Conservation (phyloP, 352 stramenopile genomes). For the Phytophthora sojae region DNA sequence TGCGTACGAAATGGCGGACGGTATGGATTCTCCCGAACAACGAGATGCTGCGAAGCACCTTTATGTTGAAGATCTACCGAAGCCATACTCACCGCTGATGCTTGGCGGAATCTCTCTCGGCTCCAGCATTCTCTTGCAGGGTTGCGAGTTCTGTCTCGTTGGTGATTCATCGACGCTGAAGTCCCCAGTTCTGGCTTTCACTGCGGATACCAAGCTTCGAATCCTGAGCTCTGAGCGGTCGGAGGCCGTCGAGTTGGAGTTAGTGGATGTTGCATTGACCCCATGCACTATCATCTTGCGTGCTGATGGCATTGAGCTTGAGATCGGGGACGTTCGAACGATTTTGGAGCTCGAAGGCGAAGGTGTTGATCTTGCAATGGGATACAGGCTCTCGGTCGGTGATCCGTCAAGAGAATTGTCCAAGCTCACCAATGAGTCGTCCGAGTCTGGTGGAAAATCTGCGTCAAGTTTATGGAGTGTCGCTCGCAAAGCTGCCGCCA, state of each 20-base stretch:
- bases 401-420: conserved; percentile 38
- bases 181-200: conserved; percentile 85
- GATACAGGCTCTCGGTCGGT: conserved; percentile 71
- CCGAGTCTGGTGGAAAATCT: conserved; percentile 34
- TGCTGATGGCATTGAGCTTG: conserved; percentile 77
- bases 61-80: conserved; percentile 65
- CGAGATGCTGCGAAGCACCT: conserved; percentile 51
- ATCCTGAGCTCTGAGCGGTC: conserved; percentile 64
- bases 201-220: conserved; percentile 73
- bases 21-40: conserved; percentile 64
- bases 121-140: conserved; percentile 59
- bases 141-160: conserved; percentile 80
- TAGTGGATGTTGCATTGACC: conserved; percentile 83
- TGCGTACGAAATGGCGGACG: conserved; percentile 50
- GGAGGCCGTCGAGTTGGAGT: conserved; percentile 79
- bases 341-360: conserved; percentile 90
- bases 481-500: conserved; percentile 56
- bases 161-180: conserved; percentile 76
- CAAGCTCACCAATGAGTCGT: conserved; percentile 16
- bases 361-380: conserved; percentile 82
- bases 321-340: conserved; percentile 72
- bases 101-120: conserved; percentile 62
- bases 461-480: conserved; percentile 64
- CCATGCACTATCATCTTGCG: conserved; percentile 72
- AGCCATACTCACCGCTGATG: conserved; percentile 77